A percentile compares a stretch with the other conserved stretches of the same genome.
phyloP scores from a whole-genome alignment of 2,329 filamentous ascomycete genomes.

The Penicillium oxalicum region DNA sequence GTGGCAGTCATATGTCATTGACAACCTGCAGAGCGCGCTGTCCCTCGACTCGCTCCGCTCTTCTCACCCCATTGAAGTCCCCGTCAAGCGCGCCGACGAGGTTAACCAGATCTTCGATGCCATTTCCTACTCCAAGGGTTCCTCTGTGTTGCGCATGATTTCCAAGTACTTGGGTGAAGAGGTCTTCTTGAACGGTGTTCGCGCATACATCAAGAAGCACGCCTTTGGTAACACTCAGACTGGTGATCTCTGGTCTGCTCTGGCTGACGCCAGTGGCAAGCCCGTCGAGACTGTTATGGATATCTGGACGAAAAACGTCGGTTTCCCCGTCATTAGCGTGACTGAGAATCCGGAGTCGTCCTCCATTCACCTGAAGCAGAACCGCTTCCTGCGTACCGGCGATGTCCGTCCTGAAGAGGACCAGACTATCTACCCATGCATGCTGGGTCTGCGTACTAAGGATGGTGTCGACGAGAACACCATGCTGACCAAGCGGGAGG shows the following conservation, averaged over 20 bases:
- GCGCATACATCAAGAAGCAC: slow-evolving; percentile 88
- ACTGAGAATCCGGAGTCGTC: slow-evolving; percentile 65
- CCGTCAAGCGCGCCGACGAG: slow-evolving; percentile 89
- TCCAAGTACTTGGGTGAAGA: slow-evolving; percentile 93
- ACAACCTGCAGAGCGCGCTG: slow-evolving; percentile 82
- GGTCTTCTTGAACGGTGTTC: slow-evolving; percentile 83
- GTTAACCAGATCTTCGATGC: slow-evolving; percentile 98
- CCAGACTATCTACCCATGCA: slow-evolving; percentile 78
- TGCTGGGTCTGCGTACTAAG: slow-evolving; percentile 77
- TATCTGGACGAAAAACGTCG: slow-evolving; percentile 95
- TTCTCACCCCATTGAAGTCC: slow-evolving; percentile 94
- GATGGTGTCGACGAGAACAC: slow-evolving; percentile 73
- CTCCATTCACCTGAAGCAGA: slow-evolving; percentile 83
- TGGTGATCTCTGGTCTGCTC: slow-evolving; percentile 79
- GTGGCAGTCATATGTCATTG: slow-evolving; percentile 91
- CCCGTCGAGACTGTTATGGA: slow-evolving; percentile 86
- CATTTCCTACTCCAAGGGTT: slow-evolving; percentile 96
- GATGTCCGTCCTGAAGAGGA: slow-evolving; percentile 94
- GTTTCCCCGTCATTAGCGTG: slow-evolving; percentile 84
- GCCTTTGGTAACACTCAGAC: slow-evolving; percentile 95
- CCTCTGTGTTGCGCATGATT: slow-evolving; percentile 93
- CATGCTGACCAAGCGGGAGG: slow-evolving; percentile 67
- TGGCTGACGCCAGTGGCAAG: slow-evolving; percentile 85
- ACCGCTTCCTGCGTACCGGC: slow-evolving; percentile 85
- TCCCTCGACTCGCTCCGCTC: slow-evolving; percentile 84